Conservation (phyloP, 495 filamentous ascomycete species). For the Friedmanniomyces simplex region DNA sequence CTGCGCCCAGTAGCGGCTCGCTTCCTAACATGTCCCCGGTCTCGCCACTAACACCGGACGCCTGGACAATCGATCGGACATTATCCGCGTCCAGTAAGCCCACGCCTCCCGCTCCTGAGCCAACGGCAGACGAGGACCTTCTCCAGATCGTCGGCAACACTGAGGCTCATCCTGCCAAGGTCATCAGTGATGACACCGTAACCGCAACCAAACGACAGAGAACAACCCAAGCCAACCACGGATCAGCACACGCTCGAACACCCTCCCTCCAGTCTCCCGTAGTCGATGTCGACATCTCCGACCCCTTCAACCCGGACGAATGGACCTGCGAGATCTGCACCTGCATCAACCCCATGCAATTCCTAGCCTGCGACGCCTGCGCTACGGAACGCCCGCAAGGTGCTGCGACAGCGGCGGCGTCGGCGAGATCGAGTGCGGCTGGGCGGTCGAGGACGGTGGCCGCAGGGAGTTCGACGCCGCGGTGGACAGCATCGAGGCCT, state of each 20-base stretch:
- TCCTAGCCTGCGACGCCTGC: conserved; percentile 70
- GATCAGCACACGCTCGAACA: not conserved
- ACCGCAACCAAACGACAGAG: not conserved
- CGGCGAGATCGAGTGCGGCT: not conserved
- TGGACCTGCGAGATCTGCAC: conserved; percentile 81
- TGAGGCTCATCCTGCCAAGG: not conserved
- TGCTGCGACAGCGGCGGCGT: conserved; percentile 4
- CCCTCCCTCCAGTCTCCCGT: not conserved
- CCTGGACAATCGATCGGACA: not conserved
- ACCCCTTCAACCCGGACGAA: conserved; percentile 27
- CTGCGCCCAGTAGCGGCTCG: not conserved
- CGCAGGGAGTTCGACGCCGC: not conserved
- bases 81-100: not conserved
- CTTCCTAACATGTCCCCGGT: not conserved
- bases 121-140: not conserved
- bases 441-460: conserved; percentile 10
- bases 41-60: conserved; percentile 3
- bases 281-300: conserved; percentile 14
- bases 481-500: not conserved
- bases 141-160: too few species aligned
- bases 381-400: conserved; percentile 48
- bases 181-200: too few species aligned
- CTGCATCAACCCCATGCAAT: conserved; percentile 62
- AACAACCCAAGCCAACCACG: not conserved
- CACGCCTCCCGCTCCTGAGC: not conserved